Conservation (phyloP, 2,329 filamentous ascomycete species). For the Penicillium sp. region DNA sequence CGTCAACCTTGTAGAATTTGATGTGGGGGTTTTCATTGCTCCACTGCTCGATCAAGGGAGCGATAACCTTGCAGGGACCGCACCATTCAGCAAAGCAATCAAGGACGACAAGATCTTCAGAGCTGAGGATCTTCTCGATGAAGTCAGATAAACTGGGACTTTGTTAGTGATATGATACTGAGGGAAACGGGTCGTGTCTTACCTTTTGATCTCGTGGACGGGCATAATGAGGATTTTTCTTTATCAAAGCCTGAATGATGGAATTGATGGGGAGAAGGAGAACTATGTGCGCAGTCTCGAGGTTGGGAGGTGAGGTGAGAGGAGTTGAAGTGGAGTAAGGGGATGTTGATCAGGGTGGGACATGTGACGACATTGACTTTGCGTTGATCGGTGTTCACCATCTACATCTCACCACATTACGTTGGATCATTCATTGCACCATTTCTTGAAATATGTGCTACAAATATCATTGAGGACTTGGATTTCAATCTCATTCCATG, state of each 20-base stretch:
- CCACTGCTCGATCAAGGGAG: slow-evolving; percentile 10
- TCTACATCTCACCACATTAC: too few relatives aligned
- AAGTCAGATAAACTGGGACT: slow-evolving; percentile 9
- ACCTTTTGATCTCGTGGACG: slow-evolving; percentile 9
- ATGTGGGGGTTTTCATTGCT: slow-evolving; percentile 1
- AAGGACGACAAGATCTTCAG: slow-evolving; percentile 4
- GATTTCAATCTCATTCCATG: too few relatives aligned
- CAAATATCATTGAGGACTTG: too few relatives aligned
- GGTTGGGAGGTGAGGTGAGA: not conserved
- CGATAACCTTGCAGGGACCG: slow-evolving; percentile 15
- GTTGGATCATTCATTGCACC: too few relatives aligned
- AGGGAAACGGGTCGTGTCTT: not conserved
- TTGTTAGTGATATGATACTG: not conserved
- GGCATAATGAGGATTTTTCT: slow-evolving; percentile 6
- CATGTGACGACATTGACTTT: too few relatives aligned
- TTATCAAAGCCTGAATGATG: not conserved
- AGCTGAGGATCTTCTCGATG: slow-evolving; percentile 4
- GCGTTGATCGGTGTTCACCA: too few relatives aligned
- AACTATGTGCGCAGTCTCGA: too few relatives aligned
- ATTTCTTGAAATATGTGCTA: too few relatives aligned
- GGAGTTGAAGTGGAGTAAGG: not conserved
- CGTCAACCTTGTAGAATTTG: slow-evolving; percentile 20
- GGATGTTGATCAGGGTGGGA: not conserved
- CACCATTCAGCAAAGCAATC: slow-evolving; percentile 19
- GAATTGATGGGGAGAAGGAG: too few relatives aligned